phyloP scores from a whole-genome alignment of 768 basidiomycete species.

The Austroboletus festivus region DNA sequence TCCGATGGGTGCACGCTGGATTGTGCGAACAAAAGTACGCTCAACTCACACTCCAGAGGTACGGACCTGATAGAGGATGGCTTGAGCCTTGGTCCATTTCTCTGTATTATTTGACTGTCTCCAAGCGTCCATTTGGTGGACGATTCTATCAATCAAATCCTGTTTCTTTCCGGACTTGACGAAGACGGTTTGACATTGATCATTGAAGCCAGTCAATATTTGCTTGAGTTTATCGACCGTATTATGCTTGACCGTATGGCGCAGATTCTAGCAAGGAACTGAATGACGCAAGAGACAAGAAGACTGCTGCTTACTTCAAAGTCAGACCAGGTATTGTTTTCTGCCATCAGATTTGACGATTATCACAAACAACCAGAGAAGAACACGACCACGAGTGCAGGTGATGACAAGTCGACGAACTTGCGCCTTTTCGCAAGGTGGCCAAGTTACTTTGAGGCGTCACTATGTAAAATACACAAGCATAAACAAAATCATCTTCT shows the following conservation, averaged over 20 bases:
- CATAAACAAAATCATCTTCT: conserved; percentile 25
- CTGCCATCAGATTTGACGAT: conserved; percentile 49
- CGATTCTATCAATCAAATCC: conserved; percentile 79
- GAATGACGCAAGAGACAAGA: conserved; percentile 13
- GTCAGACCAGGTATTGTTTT: conserved; percentile 61
- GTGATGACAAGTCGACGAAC: conserved; percentile 3
- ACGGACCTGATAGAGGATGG: conserved; percentile 65
- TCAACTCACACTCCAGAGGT: conserved; percentile 61
- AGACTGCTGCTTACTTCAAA: conserved; percentile 56
- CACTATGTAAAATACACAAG: conserved; percentile 30
- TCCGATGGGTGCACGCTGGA: conserved; percentile 9
- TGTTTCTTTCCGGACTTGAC: conserved; percentile 83
- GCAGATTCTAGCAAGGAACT: conserved; percentile 50
- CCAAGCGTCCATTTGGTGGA: conserved; percentile 58
- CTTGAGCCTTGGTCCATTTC: conserved; percentile 68
- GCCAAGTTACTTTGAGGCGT: conserved; percentile 18
- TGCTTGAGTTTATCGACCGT: conserved; percentile 86
- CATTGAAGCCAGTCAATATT: conserved; percentile 74
- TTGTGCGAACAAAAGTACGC: conserved; percentile 8
- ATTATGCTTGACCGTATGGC: conserved; percentile 68
- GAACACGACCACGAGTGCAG: conserved; percentile 11
- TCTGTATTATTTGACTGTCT: conserved; percentile 52
- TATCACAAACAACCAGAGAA: conserved; percentile 4
- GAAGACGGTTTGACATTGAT: conserved; percentile 66
- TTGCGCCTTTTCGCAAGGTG: conserved; percentile 9